These are phyloP conservation scores for Trametes elegans DNA, from an alignment of 768 basidiomycete genomes.

Conservation along the genomic window DNA sequence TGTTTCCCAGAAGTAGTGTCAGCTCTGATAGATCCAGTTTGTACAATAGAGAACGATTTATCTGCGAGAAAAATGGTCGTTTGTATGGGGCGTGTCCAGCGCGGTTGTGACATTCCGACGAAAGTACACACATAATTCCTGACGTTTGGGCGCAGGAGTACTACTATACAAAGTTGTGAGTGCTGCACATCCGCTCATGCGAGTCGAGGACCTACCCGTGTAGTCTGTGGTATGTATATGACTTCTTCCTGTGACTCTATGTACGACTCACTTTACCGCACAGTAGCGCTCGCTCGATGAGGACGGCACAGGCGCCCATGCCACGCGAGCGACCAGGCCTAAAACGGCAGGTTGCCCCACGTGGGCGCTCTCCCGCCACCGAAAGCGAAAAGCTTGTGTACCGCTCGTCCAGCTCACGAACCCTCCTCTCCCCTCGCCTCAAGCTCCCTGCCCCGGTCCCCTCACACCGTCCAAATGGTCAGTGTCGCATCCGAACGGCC, in stretches of 20 bases:
- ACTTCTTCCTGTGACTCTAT: too few species aligned
- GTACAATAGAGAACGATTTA: too few species aligned
- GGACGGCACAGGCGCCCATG: neutral
- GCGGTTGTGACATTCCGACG: too few species aligned
- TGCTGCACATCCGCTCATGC: too few species aligned
- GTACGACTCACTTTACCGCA: too few species aligned
- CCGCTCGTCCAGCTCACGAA: constrained; percentile 2
- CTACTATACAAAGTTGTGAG: too few species aligned
- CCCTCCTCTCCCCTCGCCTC: constrained; percentile 12
- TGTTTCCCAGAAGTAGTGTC: constrained; percentile 16
- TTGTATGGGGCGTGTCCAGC: too few species aligned
- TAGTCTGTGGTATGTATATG: too few species aligned
- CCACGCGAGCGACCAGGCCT: neutral
- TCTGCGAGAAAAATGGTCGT: too few species aligned
- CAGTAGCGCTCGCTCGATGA: neutral
- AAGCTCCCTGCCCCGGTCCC: constrained; percentile 11
- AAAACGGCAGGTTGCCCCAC: neutral
- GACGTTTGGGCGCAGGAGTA: constrained; percentile 10
- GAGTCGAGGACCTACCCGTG: too few species aligned
- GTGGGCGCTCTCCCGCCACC: neutral
- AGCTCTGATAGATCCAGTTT: too few species aligned
- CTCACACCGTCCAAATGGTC: constrained; percentile 16
- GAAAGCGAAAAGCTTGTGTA: constrained; percentile 3
- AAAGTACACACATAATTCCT: neutral
- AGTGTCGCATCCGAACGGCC: constrained; percentile 1